These are phyloP conservation scores for Malbranchea zuffiana DNA, from an alignment of 2,329 filamentous ascomycete genomes.

Conservation along the genomic window DNA sequence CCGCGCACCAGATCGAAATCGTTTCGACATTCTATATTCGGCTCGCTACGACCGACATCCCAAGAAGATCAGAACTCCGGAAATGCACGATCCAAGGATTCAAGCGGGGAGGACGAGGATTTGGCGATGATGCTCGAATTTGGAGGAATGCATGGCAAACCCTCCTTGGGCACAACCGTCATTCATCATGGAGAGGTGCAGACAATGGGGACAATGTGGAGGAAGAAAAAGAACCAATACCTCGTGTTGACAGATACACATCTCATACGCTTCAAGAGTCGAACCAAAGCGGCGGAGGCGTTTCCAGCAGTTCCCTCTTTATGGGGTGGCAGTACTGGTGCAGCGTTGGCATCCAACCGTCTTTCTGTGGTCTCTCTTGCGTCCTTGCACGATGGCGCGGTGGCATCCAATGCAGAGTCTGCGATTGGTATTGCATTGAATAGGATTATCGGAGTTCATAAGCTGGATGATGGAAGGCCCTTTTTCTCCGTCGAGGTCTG, in stretches of 20 bases:
- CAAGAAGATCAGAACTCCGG: conserved; percentile 37
- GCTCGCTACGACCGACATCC: conserved; percentile 44
- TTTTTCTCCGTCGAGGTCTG: conserved; percentile 58
- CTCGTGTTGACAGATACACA: conserved; percentile 60
- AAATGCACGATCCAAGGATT: conserved; percentile 42
- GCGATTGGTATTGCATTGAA: conserved; percentile 48
- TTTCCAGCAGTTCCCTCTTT: conserved; percentile 44
- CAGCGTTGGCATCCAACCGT: conserved; percentile 23
- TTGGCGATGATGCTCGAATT: conserved; percentile 14
- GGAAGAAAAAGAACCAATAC: conserved; percentile 65
- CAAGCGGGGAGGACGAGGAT: conserved; percentile 40
- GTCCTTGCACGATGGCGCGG: conserved; percentile 48
- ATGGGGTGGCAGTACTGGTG: conserved; percentile 28
- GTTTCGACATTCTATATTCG: conserved; percentile 46
- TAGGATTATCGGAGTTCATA: conserved; percentile 57
- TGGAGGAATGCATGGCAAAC: not conserved
- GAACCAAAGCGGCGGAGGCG: conserved; percentile 52
- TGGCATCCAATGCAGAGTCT: conserved; percentile 28
- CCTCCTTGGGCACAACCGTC: conserved; percentile 35
- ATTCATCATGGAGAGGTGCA: conserved; percentile 60
- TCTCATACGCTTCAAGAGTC: conserved; percentile 57
- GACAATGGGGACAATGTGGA: conserved; percentile 57
- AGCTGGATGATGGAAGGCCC: conserved; percentile 55
- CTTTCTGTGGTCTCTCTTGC: conserved; percentile 50
- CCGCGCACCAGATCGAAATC: conserved; percentile 19